phyloP scores from a whole-genome alignment of 2,329 filamentous ascomycete genomes.

The Dichotomopilus funicola region DNA sequence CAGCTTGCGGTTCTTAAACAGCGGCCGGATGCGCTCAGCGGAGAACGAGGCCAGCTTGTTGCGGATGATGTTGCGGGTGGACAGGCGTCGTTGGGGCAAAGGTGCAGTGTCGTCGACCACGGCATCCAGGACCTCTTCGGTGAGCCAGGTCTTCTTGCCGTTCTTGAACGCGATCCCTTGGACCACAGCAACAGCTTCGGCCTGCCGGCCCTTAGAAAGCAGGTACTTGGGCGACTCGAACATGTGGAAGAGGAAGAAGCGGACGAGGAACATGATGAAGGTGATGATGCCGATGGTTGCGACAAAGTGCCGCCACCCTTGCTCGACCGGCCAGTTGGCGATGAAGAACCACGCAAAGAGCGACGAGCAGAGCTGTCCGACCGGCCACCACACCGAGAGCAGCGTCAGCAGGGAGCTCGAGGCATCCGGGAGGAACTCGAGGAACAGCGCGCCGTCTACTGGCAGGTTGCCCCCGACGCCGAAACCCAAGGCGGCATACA shows the following conservation, averaged over 20 bases:
- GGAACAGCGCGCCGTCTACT: constrained; percentile 72
- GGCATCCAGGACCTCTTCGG: constrained; percentile 58
- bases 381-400: constrained; percentile 80
- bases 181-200: constrained; percentile 72
- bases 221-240: constrained; percentile 84
- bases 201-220: constrained; percentile 66
- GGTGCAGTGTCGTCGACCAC: constrained; percentile 38
- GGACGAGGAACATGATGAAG: constrained; percentile 68
- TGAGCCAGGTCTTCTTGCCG: constrained; percentile 65
- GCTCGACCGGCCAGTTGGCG: constrained; percentile 57
- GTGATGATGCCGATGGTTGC: constrained; percentile 66
- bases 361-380: constrained; percentile 70
- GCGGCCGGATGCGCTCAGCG: constrained; percentile 56
- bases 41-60: constrained; percentile 62
- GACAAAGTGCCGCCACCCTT: constrained; percentile 73
- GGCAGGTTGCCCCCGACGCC: constrained; percentile 71
- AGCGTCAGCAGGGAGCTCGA: constrained; percentile 69
- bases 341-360: constrained; percentile 72
- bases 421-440: constrained; percentile 74
- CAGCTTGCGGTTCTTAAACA: constrained; percentile 52
- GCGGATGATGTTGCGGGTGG: constrained; percentile 41
- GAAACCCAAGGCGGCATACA: constrained; percentile 57
- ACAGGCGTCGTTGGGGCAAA: constrained; percentile 19
- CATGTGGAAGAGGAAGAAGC: constrained; percentile 74
- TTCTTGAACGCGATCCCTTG: constrained; percentile 73